Percentiles rank a stretch among this genome's conserved stretches.
phyloP scores from a whole-genome alignment of 805 yeast species.

The Lachancea waltii region DNA sequence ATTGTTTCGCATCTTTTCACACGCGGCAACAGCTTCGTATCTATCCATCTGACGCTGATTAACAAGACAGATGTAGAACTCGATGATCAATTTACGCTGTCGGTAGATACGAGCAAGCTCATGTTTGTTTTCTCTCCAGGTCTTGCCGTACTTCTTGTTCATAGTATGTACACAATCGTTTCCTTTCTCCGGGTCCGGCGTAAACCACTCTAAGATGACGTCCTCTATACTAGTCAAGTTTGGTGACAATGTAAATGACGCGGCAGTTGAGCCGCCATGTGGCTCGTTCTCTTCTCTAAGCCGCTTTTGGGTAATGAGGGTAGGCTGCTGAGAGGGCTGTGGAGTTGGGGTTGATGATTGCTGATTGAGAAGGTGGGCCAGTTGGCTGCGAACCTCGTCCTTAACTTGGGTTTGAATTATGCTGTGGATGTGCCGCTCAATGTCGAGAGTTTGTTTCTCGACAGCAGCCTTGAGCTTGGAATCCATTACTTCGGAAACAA shows the following conservation, averaged over 20 bases:
- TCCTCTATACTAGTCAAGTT: conserved; percentile 20
- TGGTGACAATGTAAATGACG: conserved; percentile 17
- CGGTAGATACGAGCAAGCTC: conserved; percentile 20
- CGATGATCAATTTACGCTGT: conserved; percentile 27
- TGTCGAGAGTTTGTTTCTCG: conserved; percentile 9
- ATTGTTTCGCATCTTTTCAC: conserved; percentile 16
- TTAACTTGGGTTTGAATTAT: conserved; percentile 2
- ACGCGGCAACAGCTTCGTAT: conserved; percentile 23
- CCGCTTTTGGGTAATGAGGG: conserved; percentile 1
- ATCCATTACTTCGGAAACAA: conserved; percentile 26
- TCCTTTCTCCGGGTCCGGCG: conserved; percentile 26
- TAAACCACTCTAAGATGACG: conserved; percentile 31
- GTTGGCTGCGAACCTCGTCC: conserved; percentile 11
- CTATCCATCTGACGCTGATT: conserved; percentile 20
- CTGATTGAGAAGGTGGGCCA: conserved; percentile 3
- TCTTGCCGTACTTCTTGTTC: conserved; percentile 25
- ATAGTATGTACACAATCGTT: conserved; percentile 30
- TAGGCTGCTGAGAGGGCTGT: neutral
- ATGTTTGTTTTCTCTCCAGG: conserved; percentile 20
- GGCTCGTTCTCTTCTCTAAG: conserved; percentile 5
- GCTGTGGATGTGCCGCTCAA: conserved; percentile 1
- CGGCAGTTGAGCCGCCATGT: conserved; percentile 2
- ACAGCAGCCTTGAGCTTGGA: conserved; percentile 18
- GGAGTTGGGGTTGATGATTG: conserved; percentile 4
- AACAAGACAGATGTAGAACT: conserved; percentile 27